Conservation (phyloP, 176 grass and related monocot species). For the Triticum aestivum region DNA sequence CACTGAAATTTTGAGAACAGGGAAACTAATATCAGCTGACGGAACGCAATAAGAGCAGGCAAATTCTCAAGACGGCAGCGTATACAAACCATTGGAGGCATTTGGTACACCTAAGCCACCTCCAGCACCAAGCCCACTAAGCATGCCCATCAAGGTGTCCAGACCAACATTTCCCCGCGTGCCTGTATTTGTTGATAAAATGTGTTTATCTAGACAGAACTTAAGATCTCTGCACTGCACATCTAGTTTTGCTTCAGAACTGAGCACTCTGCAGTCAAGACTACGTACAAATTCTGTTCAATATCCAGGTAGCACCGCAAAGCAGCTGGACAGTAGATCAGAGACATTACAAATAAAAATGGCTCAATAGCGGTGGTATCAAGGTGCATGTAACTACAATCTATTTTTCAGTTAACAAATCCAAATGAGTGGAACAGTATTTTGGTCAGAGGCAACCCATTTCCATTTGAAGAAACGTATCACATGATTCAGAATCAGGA, state of each 20-base stretch:
- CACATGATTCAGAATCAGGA: neutral
- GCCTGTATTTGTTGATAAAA: constrained; percentile 45
- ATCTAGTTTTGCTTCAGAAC: constrained; percentile 18
- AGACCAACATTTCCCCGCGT: constrained; percentile 43
- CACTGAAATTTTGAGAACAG: constrained; percentile 46
- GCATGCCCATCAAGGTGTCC: constrained; percentile 89
- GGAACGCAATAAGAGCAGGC: neutral
- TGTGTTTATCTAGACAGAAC: constrained; percentile 10
- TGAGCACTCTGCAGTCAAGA: neutral
- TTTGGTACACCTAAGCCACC: constrained; percentile 62
- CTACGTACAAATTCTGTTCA: neutral
- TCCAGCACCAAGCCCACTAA: constrained; percentile 85
- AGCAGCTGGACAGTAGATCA: constrained; percentile 9
- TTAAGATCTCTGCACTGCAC: neutral
- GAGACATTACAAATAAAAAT: neutral
- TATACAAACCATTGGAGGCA: constrained; percentile 69
- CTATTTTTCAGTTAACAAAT: neutral
- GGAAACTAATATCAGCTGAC: neutral
- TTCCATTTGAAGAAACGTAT: constrained; percentile 18
- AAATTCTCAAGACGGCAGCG: neutral
- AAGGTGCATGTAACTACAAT: neutral
- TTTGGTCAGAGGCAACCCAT: constrained; percentile 1
- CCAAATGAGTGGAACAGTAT: neutral
- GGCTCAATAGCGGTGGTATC: neutral
- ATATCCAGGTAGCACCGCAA: neutral